Conservation (phyloP, 1,284 basidiomycete species). For the Cutaneotrichosporon sp. region DNA sequence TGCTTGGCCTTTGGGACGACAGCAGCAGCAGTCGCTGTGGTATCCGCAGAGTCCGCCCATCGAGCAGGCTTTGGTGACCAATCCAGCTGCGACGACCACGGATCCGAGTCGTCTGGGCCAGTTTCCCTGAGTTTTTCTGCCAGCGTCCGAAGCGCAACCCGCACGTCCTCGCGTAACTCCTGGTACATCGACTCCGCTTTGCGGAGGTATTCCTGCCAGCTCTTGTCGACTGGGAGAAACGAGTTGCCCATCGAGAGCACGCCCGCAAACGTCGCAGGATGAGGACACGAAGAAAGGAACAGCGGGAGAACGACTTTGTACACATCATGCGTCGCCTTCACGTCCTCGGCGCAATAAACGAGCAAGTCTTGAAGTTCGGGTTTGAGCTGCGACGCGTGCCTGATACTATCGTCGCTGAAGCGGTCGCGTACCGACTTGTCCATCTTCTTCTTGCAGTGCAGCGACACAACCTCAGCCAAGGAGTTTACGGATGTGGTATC, state of each 20-base stretch:
- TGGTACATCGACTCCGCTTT: conserved; percentile 74
- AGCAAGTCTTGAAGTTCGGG: conserved; percentile 70
- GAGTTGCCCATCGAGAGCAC: conserved; percentile 87
- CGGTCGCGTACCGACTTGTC: conserved; percentile 76
- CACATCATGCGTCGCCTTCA: conserved; percentile 76
- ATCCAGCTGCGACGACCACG: conserved; percentile 87
- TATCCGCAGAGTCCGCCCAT: conserved; percentile 35
- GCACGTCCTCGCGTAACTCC: conserved; percentile 69
- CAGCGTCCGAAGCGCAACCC: conserved; percentile 59
- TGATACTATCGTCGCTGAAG: conserved; percentile 54
- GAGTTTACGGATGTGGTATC: conserved; percentile 90
- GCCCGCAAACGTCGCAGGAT: conserved; percentile 89
- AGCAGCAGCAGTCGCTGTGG: background rate
- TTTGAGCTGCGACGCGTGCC: conserved; percentile 56
- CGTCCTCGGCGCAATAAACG: conserved; percentile 84
- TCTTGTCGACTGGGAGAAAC: conserved; percentile 82
- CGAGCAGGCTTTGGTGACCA: conserved; percentile 89
- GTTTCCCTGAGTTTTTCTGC: conserved; percentile 59
- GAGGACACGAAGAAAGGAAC: conserved; percentile 79
- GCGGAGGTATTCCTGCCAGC: conserved; percentile 77
- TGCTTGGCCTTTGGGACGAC: background rate
- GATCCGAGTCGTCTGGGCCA: conserved; percentile 58
- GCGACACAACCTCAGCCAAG: conserved; percentile 80
- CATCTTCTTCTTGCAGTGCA: conserved; percentile 78
- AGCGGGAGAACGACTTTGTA: conserved; percentile 75